Percentiles rank a stretch among this genome's conserved stretches.
phyloP scores from a whole-genome alignment of 2,329 filamentous ascomycete species.

The Apiospora rasikravindrae region DNA sequence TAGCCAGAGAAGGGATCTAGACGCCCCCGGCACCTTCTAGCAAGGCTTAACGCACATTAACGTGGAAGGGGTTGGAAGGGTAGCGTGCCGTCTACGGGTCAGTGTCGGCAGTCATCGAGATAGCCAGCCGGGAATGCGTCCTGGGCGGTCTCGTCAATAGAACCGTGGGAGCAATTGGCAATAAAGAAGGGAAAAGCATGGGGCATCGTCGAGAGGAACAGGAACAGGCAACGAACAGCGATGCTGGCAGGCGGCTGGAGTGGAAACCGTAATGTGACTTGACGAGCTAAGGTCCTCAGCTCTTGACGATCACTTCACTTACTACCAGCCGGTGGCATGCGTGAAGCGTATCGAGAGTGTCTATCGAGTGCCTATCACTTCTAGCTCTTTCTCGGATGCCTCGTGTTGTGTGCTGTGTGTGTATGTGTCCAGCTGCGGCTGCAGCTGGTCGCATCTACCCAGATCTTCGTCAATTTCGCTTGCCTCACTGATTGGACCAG shows the following conservation, averaged over 20 bases:
- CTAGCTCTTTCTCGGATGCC: too few relatives aligned
- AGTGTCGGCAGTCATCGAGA: slow-evolving; percentile 10
- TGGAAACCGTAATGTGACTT: not conserved
- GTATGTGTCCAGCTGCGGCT: too few relatives aligned
- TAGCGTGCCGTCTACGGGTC: slow-evolving; percentile 1
- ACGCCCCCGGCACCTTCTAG: not conserved
- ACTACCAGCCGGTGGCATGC: too few relatives aligned
- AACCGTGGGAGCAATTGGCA: not conserved
- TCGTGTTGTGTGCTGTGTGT: too few relatives aligned
- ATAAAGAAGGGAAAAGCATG: not conserved
- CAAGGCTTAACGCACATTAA: slow-evolving; percentile 9
- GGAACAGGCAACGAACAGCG: not conserved
- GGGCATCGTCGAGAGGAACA: not conserved
- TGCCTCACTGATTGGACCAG: not conserved
- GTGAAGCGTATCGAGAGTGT: not conserved
- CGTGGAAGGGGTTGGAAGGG: not conserved
- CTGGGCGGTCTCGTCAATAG: not conserved
- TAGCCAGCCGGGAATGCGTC: not conserved
- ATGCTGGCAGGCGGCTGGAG: not conserved
- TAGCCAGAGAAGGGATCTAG: not conserved
- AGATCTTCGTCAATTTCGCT: not conserved
- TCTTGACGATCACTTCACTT: not conserved
- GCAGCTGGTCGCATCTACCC: not conserved
- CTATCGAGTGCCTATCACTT: too few relatives aligned
- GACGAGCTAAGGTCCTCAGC: not conserved